Base-by-base conservation (phyloP, 768 basidiomycete genomes). In the Stropharia rugosoannulata region DNA sequence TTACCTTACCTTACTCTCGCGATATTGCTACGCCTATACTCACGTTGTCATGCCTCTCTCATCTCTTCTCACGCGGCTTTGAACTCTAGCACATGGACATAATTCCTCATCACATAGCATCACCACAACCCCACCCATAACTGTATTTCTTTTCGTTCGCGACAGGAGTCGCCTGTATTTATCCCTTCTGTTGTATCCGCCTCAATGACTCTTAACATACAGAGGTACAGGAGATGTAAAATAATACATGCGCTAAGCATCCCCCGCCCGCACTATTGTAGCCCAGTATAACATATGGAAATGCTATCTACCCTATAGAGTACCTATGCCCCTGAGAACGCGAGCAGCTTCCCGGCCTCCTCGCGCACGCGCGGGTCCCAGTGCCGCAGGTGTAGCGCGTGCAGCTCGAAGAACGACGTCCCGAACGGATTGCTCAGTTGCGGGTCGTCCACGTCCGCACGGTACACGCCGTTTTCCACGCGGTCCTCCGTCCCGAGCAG, bases 401-500 rank as follows among this genome's bases (percentile, higher is more conserved):
- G 73, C 54, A 95, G 71, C 74, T 99, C 97, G 82, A 86, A 98
- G 63, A 93, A 87, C 43, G 84, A 89, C 32, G 92, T 87, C 46
- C 86, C 90, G 66, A 96, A 93, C 36, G 93, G 82, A 69, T 87
- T 83, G 63, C 81, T 82, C 29, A 93, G 74, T 64, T 93, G 87
- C 46, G 95, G 95, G 72, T 98, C 95, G 64, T 96, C 90, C 42
- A 96, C 75, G 50, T 93, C 87, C 0, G 89, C 81, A 25, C 87
- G 82, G 70, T 95, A 97, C 27, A 91, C 77, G 3, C 97, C 97
- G 68, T 95, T 88, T 50, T 80, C 81, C 32, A 82, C 83, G 55
- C 93, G 79, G 71, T 98, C 97, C 60, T 93, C 93, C 0, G 93
- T 92, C 50, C 87, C 84, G 22, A 99, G 74, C 59, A 99, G 77